Percentiles rank a stretch among this genome's conserved stretches.
Evolutionary conservation across 208 protist species (phyloP).

Genomic region (Leishmania guyanensis): DNA sequence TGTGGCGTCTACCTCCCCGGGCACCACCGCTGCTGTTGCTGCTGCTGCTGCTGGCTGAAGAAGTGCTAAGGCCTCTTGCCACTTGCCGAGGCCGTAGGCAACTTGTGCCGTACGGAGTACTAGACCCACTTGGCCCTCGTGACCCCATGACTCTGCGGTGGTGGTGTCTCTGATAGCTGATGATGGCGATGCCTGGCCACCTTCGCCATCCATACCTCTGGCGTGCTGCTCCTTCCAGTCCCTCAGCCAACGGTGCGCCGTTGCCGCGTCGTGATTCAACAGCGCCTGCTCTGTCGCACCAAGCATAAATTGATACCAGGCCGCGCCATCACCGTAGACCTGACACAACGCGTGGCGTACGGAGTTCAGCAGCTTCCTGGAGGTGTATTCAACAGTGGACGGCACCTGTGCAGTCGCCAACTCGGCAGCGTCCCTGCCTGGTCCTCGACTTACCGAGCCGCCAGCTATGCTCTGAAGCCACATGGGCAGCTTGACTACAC

Average conservation of each 20-base stretch:
- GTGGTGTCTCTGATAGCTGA: not conserved
- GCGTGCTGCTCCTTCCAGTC: slow-evolving; percentile 21
- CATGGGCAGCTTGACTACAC: slow-evolving; percentile 3
- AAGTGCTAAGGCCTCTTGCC: slow-evolving; percentile 31
- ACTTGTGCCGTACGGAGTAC: slow-evolving; percentile 38
- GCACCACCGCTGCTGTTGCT: not conserved
- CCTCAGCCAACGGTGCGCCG: slow-evolving; percentile 32
- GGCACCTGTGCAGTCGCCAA: not conserved
- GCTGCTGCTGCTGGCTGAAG: slow-evolving; percentile 20
- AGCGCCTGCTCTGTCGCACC: slow-evolving; percentile 27
- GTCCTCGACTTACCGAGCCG: not conserved
- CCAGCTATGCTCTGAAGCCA: not conserved
- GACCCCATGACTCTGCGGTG: not conserved
- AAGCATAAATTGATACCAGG: slow-evolving; percentile 19
- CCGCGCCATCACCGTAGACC: slow-evolving; percentile 25
- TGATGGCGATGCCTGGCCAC: not conserved
- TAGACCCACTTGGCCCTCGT: slow-evolving; percentile 8
- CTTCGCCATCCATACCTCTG: not conserved
- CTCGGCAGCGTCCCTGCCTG: not conserved
- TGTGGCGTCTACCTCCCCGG: not conserved
- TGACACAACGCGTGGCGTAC: slow-evolving; percentile 38
- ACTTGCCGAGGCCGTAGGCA: slow-evolving; percentile 30
- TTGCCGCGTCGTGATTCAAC: slow-evolving; percentile 11
- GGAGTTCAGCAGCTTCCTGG: slow-evolving; percentile 26
- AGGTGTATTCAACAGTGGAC: not conserved